Percentiles rank a stretch among this genome's conserved stretches.
These are phyloP conservation scores for Hypoxylon rickii DNA, from an alignment of 495 filamentous ascomycete genomes.

Conservation along the genomic window DNA sequence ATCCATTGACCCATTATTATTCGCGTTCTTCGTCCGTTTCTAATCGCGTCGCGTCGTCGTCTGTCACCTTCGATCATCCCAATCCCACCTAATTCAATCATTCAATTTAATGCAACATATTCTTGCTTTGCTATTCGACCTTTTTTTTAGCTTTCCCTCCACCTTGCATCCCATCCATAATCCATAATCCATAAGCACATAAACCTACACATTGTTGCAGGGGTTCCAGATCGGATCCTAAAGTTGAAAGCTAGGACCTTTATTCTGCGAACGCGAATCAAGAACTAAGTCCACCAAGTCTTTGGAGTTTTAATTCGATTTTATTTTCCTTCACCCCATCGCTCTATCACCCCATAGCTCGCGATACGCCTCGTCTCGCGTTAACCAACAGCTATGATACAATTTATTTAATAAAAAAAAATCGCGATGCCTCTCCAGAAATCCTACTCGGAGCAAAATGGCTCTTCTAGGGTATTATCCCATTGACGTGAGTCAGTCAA, in stretches of 20 bases:
- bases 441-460: conserved; percentile 55
- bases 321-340: neutral
- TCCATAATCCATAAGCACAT: neutral
- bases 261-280: too few species aligned
- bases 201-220: too few species aligned
- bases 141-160: conserved; percentile 5
- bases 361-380: too few species aligned
- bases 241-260: too few species aligned
- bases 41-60: conserved; percentile 3
- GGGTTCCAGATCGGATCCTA: too few species aligned
- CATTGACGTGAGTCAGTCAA: too few species aligned
- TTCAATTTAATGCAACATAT: neutral
- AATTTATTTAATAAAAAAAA: conserved; percentile 5
- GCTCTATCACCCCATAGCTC: neutral
- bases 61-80: too few species aligned
- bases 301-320: too few species aligned
- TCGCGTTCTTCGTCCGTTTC: conserved; percentile 30
- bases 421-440: conserved; percentile 54
- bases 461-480: conserved; percentile 29
- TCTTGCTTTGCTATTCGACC: conserved; percentile 18
- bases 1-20: too few species aligned
- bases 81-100: conserved; percentile 16
- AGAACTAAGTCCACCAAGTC: too few species aligned
- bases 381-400: conserved; percentile 16
- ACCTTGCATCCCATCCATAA: neutral